A percentile compares a stretch with the other conserved stretches of the same genome.
These are phyloP conservation scores for Panicum hallii DNA, from an alignment of 202 grass and related monocot genomes.

Conservation along the genomic window DNA sequence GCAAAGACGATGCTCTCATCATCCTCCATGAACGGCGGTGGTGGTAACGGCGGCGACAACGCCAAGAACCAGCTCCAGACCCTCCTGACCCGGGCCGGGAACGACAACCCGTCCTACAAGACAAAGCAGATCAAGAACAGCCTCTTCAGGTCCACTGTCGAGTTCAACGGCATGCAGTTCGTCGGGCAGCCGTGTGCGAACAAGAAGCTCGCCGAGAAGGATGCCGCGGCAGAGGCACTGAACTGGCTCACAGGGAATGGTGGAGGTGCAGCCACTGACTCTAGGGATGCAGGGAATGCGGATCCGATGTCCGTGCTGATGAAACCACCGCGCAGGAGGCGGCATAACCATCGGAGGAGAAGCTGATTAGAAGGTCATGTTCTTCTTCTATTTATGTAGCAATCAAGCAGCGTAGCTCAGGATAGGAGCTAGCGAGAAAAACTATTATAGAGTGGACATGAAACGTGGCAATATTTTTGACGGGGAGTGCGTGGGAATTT, in stretches of 20 bases:
- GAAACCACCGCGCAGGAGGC: conserved; percentile 64
- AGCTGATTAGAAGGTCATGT: conserved; percentile 13
- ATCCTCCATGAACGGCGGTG: conserved; percentile 47
- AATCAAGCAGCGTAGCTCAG: conserved; percentile 19
- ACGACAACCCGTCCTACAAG: conserved; percentile 77
- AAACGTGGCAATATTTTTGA: conserved; percentile 35
- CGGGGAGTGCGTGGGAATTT: neutral
- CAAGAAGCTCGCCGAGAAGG: conserved; percentile 96
- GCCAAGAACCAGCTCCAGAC: conserved; percentile 94
- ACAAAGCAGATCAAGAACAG: conserved; percentile 77
- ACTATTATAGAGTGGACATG: conserved; percentile 38
- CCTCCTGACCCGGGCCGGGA: conserved; percentile 69
- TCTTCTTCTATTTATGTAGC: conserved; percentile 15
- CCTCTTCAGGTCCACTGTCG: conserved; percentile 73
- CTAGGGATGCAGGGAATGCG: conserved; percentile 37
- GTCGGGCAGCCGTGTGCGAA: conserved; percentile 76
- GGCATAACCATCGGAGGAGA: conserved; percentile 59
- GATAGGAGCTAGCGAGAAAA: conserved; percentile 37
- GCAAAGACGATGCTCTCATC: conserved; percentile 57
- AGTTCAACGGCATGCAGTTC: conserved; percentile 96
- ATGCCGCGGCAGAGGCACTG: conserved; percentile 74
- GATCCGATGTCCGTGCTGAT: conserved; percentile 70
- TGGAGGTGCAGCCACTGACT: conserved; percentile 34
- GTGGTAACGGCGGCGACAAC: conserved; percentile 77
- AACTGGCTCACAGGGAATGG: conserved; percentile 72